A percentile compares a stretch with the other conserved stretches of the same genome.
These are phyloP conservation scores for Gonium pectorale DNA, from an alignment of 139 green algal genomes.

Conservation along the genomic window DNA sequence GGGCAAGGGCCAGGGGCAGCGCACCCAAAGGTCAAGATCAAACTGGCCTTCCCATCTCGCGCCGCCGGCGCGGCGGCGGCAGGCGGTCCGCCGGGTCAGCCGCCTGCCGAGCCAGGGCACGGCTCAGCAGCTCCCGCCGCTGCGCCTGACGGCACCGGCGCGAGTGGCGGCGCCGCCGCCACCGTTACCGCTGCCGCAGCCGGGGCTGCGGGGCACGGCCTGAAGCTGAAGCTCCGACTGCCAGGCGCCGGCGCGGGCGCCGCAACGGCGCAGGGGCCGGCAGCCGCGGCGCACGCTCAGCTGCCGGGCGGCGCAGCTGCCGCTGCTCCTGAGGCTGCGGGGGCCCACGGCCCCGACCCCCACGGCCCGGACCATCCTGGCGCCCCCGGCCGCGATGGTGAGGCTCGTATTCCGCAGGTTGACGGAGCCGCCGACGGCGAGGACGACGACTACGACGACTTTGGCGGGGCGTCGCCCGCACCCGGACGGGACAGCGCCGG, in stretches of 20 bases:
- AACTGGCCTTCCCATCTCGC: no score
- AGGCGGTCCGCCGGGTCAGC: no score
- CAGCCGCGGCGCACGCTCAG: background rate
- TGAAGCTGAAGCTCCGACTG: slow-evolving; percentile 12
- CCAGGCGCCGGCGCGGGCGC: background rate
- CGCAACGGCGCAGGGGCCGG: background rate
- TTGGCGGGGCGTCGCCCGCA: no score
- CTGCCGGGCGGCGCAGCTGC: background rate
- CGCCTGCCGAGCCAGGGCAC: no score
- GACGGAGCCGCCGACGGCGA: slow-evolving; percentile 23
- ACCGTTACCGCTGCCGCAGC: background rate
- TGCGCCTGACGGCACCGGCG: background rate
- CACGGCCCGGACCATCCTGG: no score
- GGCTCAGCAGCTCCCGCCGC: background rate
- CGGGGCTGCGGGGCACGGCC: background rate
- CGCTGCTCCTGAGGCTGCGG: background rate
- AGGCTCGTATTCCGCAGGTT: background rate
- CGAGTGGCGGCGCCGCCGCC: background rate
- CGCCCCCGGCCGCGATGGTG: background rate
- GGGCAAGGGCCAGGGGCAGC: no score
- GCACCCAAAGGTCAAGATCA: no score
- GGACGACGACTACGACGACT: slow-evolving; percentile 11
- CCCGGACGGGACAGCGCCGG: no score
- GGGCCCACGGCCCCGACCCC: background rate
- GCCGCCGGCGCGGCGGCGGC: no score